These are phyloP conservation scores for Flammula alnicola DNA, from an alignment of 1,284 basidiomycete species.

Conservation along the genomic window DNA sequence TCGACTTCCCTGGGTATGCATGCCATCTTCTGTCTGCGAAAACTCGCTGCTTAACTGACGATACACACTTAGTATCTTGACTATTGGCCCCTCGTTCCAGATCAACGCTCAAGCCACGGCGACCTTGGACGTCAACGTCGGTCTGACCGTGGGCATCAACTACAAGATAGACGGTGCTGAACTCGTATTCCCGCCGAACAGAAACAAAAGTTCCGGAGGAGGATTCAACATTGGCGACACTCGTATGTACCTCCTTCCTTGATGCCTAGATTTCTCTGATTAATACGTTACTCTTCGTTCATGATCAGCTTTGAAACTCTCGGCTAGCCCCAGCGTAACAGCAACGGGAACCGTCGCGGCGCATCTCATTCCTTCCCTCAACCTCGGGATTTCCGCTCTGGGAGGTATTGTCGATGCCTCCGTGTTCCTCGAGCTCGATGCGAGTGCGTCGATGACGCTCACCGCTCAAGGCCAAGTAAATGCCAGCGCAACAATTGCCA, in stretches of 20 bases:
- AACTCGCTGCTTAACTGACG: not conserved
- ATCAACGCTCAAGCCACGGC: slow-evolving; percentile 40
- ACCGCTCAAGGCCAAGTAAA: slow-evolving; percentile 32
- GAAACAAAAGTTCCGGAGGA: slow-evolving; percentile 27
- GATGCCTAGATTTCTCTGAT: slow-evolving; percentile 2
- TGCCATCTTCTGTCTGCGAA: not conserved
- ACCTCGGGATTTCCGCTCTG: slow-evolving; percentile 47
- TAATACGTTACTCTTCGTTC: slow-evolving; percentile 23
- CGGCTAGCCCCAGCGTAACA: slow-evolving; percentile 41
- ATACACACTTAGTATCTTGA: slow-evolving; percentile 39
- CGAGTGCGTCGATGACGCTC: slow-evolving; percentile 43
- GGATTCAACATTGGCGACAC: slow-evolving; percentile 40
- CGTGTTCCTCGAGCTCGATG: slow-evolving; percentile 50
- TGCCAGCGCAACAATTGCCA: slow-evolving; percentile 1
- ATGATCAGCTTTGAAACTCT: slow-evolving; percentile 37
- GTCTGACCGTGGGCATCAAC: slow-evolving; percentile 43
- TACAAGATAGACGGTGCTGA: slow-evolving; percentile 42
- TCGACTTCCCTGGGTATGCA: slow-evolving; percentile 44
- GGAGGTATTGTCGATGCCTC: slow-evolving; percentile 37
- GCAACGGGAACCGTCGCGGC: slow-evolving; percentile 46
- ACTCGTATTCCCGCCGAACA: slow-evolving; percentile 47
- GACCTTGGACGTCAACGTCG: slow-evolving; percentile 40
- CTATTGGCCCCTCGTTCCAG: slow-evolving; percentile 43
- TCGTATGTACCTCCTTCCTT: slow-evolving; percentile 35
- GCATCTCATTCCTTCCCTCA: slow-evolving; percentile 53